Base-by-base conservation (phyloP, 139 green algal species). In the Picochlorum sp. region DNA sequence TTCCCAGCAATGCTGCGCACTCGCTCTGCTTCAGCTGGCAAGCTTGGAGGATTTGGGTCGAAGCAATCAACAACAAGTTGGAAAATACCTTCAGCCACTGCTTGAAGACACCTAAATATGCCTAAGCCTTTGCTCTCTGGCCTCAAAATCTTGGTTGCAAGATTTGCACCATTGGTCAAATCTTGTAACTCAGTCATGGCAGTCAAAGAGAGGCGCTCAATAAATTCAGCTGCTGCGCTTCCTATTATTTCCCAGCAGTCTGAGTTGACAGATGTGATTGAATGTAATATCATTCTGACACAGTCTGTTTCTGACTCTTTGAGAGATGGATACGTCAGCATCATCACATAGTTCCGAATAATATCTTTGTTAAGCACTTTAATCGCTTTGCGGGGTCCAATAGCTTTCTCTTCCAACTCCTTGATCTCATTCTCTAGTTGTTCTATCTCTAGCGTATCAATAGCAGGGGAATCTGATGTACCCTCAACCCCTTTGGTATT, bases 31-130 rank as follows among this genome's bases (percentile, higher is more conserved):
- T 54, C 16, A 26, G 2, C 47, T 26, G 47, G 47, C 7, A 54
- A 21, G 16, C 18, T 26, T 26, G 47, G 47, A 21, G 47, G 47
- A 20, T 54, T 54, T 9, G 47, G n/a, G 6, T 54, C 18, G 47
- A 54, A 54, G 6, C 47, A 26, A 7, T 54, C 47, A 54, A 54
- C 47, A 20, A 54, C 47, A 54, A 54, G 47, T 21, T 54, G 47
- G 47, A 54, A 54, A 54, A 54, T 54, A 20, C 47, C 47, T 21
- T 54, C 47, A 54, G 47, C 47, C 16, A 54, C 18, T 20, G n/a
- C 18, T 26, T 54, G 47, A 54, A 54, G 18, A 54, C n/a, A 54
- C 4, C 47, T 54, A 21, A 26, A 54, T 26, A 54, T 20, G 8
- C n/a, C n/a, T 20, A 26, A 21, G 47, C 47, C 47, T 9, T 20